Conservation (phyloP, 306 rosid species). For the Neltuma alba region DNA sequence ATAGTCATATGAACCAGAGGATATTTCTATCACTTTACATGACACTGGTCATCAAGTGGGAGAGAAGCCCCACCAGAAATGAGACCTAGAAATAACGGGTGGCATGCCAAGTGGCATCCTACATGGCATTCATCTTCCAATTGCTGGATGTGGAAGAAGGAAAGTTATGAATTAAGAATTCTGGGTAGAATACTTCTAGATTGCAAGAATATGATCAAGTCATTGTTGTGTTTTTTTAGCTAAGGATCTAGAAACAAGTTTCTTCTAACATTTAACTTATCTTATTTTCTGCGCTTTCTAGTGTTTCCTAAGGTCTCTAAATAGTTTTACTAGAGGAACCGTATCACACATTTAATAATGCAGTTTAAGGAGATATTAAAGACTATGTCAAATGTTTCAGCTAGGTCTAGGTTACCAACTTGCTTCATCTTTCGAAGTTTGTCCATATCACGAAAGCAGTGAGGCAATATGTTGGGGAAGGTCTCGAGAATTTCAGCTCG, state of each 20-base stretch:
- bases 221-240: background rate
- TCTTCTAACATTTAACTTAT: too few species aligned
- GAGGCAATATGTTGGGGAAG: background rate
- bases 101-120: background rate
- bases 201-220: too few species aligned
- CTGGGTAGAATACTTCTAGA: too few species aligned
- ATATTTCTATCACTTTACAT: background rate
- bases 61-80: background rate
- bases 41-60: background rate
- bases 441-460: slow-evolving; percentile 24
- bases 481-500: slow-evolving; percentile 36
- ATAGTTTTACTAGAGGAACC: too few species aligned
- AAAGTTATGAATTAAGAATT: background rate
- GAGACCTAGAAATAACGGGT: too few species aligned
- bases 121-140: background rate
- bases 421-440: slow-evolving; percentile 29
- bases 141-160: background rate
- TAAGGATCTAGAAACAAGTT: background rate
- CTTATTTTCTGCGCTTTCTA: background rate
- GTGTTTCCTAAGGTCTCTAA: background rate
- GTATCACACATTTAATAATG: background rate
- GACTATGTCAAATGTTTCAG: background rate
- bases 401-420: slow-evolving; percentile 3
- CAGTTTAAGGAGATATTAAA: background rate
- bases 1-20: background rate